Percentiles rank a stretch among this genome's conserved stretches.
These are phyloP conservation scores for Chrysanthemum lavandulifolium DNA, from an alignment of 129 eudicot species.

Conservation along the genomic window DNA sequence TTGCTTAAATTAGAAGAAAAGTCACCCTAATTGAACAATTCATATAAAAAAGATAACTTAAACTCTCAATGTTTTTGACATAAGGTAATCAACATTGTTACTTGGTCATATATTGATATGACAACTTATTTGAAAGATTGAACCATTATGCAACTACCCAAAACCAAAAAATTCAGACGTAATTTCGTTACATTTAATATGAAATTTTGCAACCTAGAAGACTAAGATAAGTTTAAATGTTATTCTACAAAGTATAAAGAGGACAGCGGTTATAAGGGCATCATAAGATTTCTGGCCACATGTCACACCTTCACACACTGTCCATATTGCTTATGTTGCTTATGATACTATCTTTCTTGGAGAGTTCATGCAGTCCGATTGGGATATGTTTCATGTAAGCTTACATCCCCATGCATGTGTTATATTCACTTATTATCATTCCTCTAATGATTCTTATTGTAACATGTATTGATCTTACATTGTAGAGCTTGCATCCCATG, in stretches of 20 bases:
- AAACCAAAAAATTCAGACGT: background rate
- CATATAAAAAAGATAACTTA: too few relatives aligned
- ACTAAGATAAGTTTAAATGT: constrained; percentile 13
- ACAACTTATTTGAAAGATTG: background rate
- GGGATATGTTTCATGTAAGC: constrained; percentile 98
- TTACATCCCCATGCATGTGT: background rate
- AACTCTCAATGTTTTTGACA: too few relatives aligned
- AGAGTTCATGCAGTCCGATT: constrained; percentile 98
- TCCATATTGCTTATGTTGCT: constrained; percentile 92
- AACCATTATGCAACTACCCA: background rate
- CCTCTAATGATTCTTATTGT: background rate
- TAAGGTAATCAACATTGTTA: background rate
- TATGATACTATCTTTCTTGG: constrained; percentile 82
- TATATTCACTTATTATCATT: background rate
- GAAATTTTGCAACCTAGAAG: background rate
- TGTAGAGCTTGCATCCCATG: constrained; percentile 88
- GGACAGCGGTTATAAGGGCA: constrained; percentile 79
- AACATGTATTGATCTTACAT: constrained; percentile 13
- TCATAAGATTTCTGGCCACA: constrained; percentile 94
- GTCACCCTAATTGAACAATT: too few relatives aligned
- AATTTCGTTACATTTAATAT: background rate
- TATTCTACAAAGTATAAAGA: constrained; percentile 51
- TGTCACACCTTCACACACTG: constrained; percentile 94
- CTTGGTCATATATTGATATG: background rate
- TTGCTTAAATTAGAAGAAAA: too few relatives aligned